Percentiles rank a stretch among this genome's conserved stretches.
These are phyloP conservation scores for Orbilia javanica DNA, from an alignment of 2,329 filamentous ascomycete genomes.

Conservation along the genomic window DNA sequence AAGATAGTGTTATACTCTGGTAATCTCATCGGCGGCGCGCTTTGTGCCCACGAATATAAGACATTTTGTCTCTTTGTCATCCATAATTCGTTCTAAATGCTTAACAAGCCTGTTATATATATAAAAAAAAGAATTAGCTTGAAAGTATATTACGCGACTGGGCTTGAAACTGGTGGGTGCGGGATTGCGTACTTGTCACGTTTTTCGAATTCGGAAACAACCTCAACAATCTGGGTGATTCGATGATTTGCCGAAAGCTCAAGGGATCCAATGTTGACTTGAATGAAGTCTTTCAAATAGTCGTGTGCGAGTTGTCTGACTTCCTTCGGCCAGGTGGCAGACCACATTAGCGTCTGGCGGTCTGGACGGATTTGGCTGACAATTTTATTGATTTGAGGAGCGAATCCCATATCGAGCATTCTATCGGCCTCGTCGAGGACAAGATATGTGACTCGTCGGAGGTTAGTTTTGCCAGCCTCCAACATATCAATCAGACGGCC, in stretches of 20 bases:
- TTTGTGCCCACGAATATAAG: slow-evolving; percentile 95
- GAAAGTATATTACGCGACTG: too few relatives aligned
- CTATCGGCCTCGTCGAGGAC: slow-evolving; percentile 97
- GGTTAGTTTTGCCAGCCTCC: slow-evolving; percentile 90
- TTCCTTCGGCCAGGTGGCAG: slow-evolving; percentile 92
- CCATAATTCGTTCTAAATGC: slow-evolving; percentile 97
- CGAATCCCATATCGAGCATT: slow-evolving; percentile 99
- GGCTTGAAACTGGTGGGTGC: slow-evolving; percentile 67
- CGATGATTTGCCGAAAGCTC: slow-evolving; percentile 98
- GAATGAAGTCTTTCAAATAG: slow-evolving; percentile 91
- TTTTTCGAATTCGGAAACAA: slow-evolving; percentile 94
- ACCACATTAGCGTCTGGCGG: slow-evolving; percentile 93
- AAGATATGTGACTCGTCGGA: slow-evolving; percentile 89
- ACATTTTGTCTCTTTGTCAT: slow-evolving; percentile 93
- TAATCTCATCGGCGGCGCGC: slow-evolving; percentile 94
- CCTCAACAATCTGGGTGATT: slow-evolving; percentile 92
- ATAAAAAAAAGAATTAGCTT: slow-evolving; percentile 69
- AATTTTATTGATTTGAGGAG: slow-evolving; percentile 95
- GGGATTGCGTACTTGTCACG: slow-evolving; percentile 77
- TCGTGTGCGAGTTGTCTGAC: slow-evolving; percentile 95
- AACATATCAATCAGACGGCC: slow-evolving; percentile 96
- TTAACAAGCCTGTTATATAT: slow-evolving; percentile 80
- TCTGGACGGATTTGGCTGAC: slow-evolving; percentile 91
- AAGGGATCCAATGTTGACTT: slow-evolving; percentile 97
- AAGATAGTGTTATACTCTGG: slow-evolving; percentile 55